Base-by-base conservation (phyloP, 2,329 filamentous ascomycete genomes). In the Pestalotiopsis sp. region DNA sequence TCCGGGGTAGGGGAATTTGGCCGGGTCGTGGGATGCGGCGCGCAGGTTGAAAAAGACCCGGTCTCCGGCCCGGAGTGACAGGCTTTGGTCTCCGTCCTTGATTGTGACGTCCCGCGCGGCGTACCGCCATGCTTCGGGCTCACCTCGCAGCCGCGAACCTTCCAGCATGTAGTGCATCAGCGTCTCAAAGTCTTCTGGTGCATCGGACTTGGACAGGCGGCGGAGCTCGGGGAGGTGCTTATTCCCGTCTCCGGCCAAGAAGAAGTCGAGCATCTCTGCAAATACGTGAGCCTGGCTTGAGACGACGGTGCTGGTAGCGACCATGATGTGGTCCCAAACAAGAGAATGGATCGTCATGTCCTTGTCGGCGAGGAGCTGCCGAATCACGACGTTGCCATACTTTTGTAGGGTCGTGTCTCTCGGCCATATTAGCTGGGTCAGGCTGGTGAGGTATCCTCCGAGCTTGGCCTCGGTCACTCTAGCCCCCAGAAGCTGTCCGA, bases 11-110 rank as follows among this genome's bases (percentile, higher is more conserved):
- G 85, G 85, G n/a, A 87, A 89, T 49, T 82, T 76, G 7, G 71
- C 74, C 0, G 84, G 76, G 73, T 89, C 86, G 56, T 80, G 79
- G 68, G 83, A 83, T 23, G 85, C 85, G 58, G 81, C 75, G 66
- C 79, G 83, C 67, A 89, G 86, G 74, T 84, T 84, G 49, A 85
- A 81, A 68, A 88, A 5, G 31, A 83, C 52, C 89, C 79, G 38
- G 45, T 61, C 25, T 12, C 61, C 61, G 11, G 62, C 65, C 31
- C 13, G 6, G 7, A 69, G 27, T 1, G 38, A 31, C 3, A 56
- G 23, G 17, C 45, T 57, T 60, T 81, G 83, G 71, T 86, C 82
- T 4, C 84, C 85, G 4, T 81, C 77, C 6, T 77, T 69, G 67
- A 86, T 71, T 12, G 76, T 72, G 20, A 84, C 40, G 68, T 68